Percentiles rank a stretch among this genome's conserved stretches.
Conservation (phyloP, 371 early-diverging fungal genomes). For the Mortierella sp. region DNA sequence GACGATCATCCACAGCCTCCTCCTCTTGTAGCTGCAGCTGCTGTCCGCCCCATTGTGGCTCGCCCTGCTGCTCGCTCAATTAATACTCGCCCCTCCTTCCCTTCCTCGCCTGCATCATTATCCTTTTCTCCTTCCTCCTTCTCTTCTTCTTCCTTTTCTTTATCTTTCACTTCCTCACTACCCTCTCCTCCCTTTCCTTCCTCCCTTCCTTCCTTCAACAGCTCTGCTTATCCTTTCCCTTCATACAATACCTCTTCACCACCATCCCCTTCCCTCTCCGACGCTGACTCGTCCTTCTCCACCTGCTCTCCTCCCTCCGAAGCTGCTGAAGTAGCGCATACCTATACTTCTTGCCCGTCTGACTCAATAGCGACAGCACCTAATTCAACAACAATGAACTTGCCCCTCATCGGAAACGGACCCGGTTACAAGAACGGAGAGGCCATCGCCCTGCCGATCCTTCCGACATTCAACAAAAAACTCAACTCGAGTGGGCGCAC, state of each 20-base stretch:
- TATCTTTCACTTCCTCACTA: background rate
- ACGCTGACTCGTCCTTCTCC: background rate
- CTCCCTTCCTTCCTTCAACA: background rate
- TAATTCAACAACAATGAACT: conserved; percentile 22
- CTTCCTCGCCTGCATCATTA: background rate
- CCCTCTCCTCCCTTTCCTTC: conserved; percentile 5
- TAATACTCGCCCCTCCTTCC: background rate
- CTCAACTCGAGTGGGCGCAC: background rate
- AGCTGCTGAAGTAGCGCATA: background rate
- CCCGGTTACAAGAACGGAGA: conserved; percentile 58
- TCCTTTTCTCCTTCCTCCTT: background rate
- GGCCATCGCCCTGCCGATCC: conserved; percentile 47
- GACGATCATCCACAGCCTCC: no score
- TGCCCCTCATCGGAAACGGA: conserved; percentile 51
- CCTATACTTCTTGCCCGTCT: background rate
- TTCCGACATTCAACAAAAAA: conserved; percentile 43
- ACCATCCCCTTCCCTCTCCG: conserved; percentile 1
- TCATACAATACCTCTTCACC: background rate
- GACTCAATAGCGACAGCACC: background rate
- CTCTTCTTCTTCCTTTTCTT: background rate
- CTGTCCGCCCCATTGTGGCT: no score
- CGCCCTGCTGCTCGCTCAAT: no score
- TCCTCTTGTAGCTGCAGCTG: no score
- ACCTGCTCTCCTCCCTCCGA: background rate
- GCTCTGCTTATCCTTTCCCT: background rate